These are phyloP conservation scores for Stachybotrys chartarum DNA, from an alignment of 2,329 filamentous ascomycete species.

Conservation along the genomic window DNA sequence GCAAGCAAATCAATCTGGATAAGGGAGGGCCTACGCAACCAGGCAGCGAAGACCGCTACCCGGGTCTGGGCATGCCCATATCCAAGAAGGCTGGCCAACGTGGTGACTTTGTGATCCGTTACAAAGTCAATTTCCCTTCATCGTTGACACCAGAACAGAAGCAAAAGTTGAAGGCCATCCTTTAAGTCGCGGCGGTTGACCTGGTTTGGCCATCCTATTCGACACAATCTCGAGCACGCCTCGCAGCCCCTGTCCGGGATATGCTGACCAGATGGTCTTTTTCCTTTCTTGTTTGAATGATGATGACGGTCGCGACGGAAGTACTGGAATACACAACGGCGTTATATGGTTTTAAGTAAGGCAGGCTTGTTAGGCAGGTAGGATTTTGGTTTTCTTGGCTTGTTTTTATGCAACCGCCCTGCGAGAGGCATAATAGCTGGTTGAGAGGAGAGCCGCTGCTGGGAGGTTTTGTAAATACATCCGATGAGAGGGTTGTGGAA, in stretches of 20 bases:
- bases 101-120: conserved; percentile 82
- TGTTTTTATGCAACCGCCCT: background rate
- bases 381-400: background rate
- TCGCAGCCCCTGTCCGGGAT: too few relatives aligned
- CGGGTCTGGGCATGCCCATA: conserved; percentile 86
- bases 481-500: background rate
- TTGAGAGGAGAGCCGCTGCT: background rate
- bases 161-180: conserved; percentile 68
- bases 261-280: background rate
- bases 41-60: conserved; percentile 73
- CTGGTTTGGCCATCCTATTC: background rate
- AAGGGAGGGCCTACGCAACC: conserved; percentile 82
- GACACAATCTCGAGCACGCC: background rate
- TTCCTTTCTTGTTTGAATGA: background rate
- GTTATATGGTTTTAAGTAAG: background rate
- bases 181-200: conserved; percentile 34
- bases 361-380: background rate
- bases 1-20: conserved; percentile 72
- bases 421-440: background rate
- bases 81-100: conserved; percentile 80
- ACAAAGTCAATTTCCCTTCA: conserved; percentile 89
- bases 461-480: background rate
- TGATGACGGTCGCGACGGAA: background rate
- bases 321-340: background rate
- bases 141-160: conserved; percentile 73